A percentile compares a stretch with the other conserved stretches of the same genome.
These are phyloP conservation scores for Hypoxylon sp. DNA, from an alignment of 2,329 filamentous ascomycete species.

Conservation along the genomic window DNA sequence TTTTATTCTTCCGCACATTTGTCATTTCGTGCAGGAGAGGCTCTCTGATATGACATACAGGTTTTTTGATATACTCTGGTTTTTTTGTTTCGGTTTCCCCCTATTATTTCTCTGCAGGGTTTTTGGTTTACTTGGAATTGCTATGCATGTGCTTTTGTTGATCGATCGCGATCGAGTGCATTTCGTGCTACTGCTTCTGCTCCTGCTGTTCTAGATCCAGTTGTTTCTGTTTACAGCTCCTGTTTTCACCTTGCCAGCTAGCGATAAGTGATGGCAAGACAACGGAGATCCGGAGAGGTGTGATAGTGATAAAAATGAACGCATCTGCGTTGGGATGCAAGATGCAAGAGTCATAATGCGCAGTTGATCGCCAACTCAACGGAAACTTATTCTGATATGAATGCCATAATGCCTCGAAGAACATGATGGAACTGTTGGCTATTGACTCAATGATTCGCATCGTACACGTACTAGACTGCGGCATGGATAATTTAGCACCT, in stretches of 20 bases:
- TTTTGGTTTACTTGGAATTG: neutral
- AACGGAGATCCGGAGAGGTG: conserved; percentile 29
- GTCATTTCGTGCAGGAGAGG: conserved; percentile 35
- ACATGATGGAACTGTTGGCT: conserved; percentile 6
- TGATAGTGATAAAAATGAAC: neutral
- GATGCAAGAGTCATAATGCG: conserved; percentile 22
- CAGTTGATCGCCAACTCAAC: conserved; percentile 1
- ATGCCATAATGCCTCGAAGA: conserved; percentile 10
- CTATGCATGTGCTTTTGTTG: conserved; percentile 22
- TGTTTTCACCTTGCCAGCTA: conserved; percentile 14
- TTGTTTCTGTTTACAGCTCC: neutral
- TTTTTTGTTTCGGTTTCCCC: neutral
- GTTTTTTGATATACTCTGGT: conserved; percentile 2
- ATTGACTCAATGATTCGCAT: conserved; percentile 29
- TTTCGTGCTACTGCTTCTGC: neutral
- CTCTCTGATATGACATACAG: conserved; percentile 13
- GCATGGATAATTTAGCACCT: neutral
- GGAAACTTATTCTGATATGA: conserved; percentile 5
- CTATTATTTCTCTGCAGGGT: neutral
- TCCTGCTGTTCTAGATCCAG: neutral
- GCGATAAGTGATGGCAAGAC: conserved; percentile 17
- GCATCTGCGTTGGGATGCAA: conserved; percentile 14
- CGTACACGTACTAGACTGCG: neutral
- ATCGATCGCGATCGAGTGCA: conserved; percentile 23
- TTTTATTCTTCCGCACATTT: conserved; percentile 24